These are phyloP conservation scores for Drosera capensis DNA, from an alignment of 148 eudicot species.

Conservation along the genomic window DNA sequence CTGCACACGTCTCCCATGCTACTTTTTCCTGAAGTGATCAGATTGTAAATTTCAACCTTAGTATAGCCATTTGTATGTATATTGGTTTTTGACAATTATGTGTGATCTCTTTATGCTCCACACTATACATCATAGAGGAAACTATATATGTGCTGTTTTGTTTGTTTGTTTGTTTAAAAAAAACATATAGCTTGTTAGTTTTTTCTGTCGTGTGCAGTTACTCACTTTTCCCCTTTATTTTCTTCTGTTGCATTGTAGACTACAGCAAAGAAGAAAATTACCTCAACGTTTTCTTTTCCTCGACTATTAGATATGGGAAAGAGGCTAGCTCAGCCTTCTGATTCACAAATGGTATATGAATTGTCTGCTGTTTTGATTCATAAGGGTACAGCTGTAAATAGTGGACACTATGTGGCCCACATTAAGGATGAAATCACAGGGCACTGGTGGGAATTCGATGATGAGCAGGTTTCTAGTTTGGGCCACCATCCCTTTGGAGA, in stretches of 20 bases:
- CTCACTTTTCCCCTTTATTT: constrained; percentile 3
- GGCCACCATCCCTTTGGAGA: constrained; percentile 85
- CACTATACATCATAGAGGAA: too few species aligned
- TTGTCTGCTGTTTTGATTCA: constrained; percentile 88
- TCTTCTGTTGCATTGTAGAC: constrained; percentile 32
- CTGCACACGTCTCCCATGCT: too few species aligned
- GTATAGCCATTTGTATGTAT: too few species aligned
- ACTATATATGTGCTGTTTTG: too few species aligned
- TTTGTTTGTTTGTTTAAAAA: too few species aligned
- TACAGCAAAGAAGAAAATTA: constrained; percentile 86
- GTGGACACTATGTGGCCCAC: constrained; percentile 93
- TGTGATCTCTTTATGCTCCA: too few species aligned
- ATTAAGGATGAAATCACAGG: constrained; percentile 69
- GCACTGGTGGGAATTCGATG: constrained; percentile 99
- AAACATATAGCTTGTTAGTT: too few species aligned
- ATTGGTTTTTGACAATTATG: too few species aligned
- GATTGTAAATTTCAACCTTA: too few species aligned
- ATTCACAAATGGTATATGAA: constrained; percentile 46
- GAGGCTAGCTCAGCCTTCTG: constrained; percentile 47
- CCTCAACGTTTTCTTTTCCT: constrained; percentile 76
- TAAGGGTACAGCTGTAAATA: constrained; percentile 92
- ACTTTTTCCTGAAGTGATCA: too few species aligned
- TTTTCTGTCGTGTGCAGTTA: not conserved
- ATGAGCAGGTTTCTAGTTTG: constrained; percentile 72
- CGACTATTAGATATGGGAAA: constrained; percentile 66